These are phyloP conservation scores for Penicillium desertorum DNA, from an alignment of 495 filamentous ascomycete genomes.

Conservation along the genomic window DNA sequence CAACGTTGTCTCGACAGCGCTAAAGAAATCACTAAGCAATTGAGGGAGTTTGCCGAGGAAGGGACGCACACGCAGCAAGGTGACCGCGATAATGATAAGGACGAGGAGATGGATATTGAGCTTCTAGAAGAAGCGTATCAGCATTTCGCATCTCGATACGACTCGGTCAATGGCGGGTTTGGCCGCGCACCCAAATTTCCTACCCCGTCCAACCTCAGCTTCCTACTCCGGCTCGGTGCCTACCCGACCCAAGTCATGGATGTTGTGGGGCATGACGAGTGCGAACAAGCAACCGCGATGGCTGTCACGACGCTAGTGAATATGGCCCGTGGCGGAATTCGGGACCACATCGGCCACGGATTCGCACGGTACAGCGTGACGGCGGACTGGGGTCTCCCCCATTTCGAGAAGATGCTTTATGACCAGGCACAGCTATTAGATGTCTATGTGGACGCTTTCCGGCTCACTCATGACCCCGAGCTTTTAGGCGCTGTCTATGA, in stretches of 20 bases:
- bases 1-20: slow-evolving; percentile 75
- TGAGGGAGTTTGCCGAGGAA: slow-evolving; percentile 84
- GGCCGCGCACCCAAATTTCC: slow-evolving; percentile 79
- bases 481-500: slow-evolving; percentile 80
- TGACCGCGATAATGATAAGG: slow-evolving; percentile 54
- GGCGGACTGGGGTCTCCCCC: slow-evolving; percentile 84
- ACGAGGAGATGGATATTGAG: slow-evolving; percentile 79
- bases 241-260: slow-evolving; percentile 74
- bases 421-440: slow-evolving; percentile 88
- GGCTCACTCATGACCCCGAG: slow-evolving; percentile 66
- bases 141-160: slow-evolving; percentile 76
- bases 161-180: slow-evolving; percentile 78
- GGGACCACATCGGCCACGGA: slow-evolving; percentile 90
- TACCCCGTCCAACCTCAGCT: slow-evolving; percentile 79
- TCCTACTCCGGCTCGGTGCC: slow-evolving; percentile 72
- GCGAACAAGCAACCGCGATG: slow-evolving; percentile 74
- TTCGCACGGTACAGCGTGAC: slow-evolving; percentile 92
- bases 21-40: slow-evolving; percentile 73
- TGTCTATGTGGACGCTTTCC: slow-evolving; percentile 86
- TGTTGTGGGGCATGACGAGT: slow-evolving; percentile 81
- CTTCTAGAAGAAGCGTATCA: slow-evolving; percentile 85
- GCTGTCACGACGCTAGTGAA: slow-evolving; percentile 74
- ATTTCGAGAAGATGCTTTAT: slow-evolving; percentile 98
- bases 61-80: slow-evolving; percentile 62
- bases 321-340: slow-evolving; percentile 84